Conservation (phyloP, 1,284 basidiomycete genomes). For the Caloboletus firmus region DNA sequence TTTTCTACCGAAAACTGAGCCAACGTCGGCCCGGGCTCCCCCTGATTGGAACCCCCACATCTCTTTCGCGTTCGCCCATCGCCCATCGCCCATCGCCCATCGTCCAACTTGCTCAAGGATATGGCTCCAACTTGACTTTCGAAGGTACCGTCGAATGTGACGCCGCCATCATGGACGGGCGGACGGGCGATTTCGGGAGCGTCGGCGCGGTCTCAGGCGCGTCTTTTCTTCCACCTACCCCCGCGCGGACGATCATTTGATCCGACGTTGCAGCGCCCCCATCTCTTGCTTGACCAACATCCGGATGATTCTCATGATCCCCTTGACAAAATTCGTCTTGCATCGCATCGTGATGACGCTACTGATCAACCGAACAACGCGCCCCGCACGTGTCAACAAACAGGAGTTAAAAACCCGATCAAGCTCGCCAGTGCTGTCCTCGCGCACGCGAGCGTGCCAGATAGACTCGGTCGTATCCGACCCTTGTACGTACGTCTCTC, state of each 20-base stretch:
- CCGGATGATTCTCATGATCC: background rate
- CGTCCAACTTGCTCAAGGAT: constrained; percentile 43
- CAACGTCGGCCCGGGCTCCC: background rate
- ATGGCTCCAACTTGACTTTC: constrained; percentile 72
- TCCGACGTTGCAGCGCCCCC: constrained; percentile 1
- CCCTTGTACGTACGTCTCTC: constrained; percentile 52
- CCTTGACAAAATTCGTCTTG: background rate
- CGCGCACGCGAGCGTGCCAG: constrained; percentile 47
- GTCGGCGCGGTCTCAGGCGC: constrained; percentile 67
- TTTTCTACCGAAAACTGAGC: background rate
- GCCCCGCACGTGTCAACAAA: background rate
- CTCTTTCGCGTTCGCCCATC: background rate
- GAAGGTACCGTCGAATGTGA: constrained; percentile 74
- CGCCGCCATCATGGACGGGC: constrained; percentile 67
- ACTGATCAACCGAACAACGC: background rate
- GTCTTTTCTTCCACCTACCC: constrained; percentile 5
- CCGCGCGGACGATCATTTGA: constrained; percentile 9
- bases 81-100: no score
- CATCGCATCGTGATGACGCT: background rate
- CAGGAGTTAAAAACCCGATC: constrained; percentile 70
- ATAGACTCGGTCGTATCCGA: constrained; percentile 61
- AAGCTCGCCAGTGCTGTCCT: constrained; percentile 54
- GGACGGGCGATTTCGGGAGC: constrained; percentile 57
- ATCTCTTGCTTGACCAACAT: background rate
- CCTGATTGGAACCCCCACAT: no score